Conservation (phyloP, 192 early-diverging fungal species). For the Backusella morwellensis region DNA sequence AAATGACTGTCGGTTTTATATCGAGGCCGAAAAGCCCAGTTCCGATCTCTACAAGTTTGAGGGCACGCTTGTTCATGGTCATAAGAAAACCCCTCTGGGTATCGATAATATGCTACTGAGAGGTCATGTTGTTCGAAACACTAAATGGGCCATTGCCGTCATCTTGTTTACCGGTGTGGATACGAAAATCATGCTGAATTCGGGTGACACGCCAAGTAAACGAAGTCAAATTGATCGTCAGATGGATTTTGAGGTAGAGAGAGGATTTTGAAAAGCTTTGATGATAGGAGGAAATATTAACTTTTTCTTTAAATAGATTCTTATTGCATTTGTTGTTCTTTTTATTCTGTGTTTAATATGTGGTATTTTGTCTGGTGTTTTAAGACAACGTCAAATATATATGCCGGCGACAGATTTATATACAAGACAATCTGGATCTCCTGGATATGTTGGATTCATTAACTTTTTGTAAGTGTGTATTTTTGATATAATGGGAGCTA, state of each 20-base stretch:
- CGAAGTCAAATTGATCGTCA: constrained; percentile 60
- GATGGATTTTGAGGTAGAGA: constrained; percentile 71
- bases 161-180: constrained; percentile 84
- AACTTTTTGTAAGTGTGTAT: constrained; percentile 36
- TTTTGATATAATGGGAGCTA: not conserved
- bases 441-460: constrained; percentile 27
- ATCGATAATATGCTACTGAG: constrained; percentile 84
- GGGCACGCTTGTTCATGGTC: constrained; percentile 54
- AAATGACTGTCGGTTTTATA: constrained; percentile 49
- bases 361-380: constrained; percentile 48
- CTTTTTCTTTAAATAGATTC: constrained; percentile 35
- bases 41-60: constrained; percentile 77
- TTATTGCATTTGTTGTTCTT: constrained; percentile 54
- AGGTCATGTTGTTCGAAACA: constrained; percentile 88
- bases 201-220: constrained; percentile 88
- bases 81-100: constrained; percentile 60
- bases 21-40: constrained; percentile 78
- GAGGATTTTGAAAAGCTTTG: too few relatives aligned
- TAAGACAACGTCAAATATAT: not conserved
- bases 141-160: constrained; percentile 84
- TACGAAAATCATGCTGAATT: constrained; percentile 92
- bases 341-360: constrained; percentile 50
- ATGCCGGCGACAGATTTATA: constrained; percentile 11
- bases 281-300: not conserved
- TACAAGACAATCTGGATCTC: constrained; percentile 7